Conservation (phyloP, 2,329 filamentous ascomycete species). For the Chalaropsis ovoidea region DNA sequence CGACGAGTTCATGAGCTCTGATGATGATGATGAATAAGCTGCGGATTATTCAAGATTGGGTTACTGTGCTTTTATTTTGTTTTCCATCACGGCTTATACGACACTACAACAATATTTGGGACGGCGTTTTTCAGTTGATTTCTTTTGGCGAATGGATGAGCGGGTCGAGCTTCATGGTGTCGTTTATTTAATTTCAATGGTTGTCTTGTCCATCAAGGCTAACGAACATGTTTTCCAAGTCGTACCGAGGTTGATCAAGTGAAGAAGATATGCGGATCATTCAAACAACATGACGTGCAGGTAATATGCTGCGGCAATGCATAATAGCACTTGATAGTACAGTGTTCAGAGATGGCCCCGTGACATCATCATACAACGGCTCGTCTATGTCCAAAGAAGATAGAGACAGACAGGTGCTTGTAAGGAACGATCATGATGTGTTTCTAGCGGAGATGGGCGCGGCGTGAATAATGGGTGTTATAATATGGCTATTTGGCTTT, state of each 20-base stretch:
- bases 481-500: conserved; percentile 3
- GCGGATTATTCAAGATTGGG: background rate
- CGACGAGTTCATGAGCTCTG: conserved; percentile 62
- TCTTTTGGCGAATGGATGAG: conserved; percentile 2
- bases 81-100: background rate
- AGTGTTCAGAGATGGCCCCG: too few species aligned
- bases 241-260: background rate
- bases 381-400: background rate
- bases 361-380: too few species aligned
- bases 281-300: background rate
- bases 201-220: background rate
- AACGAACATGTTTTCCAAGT: background rate
- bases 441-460: too few species aligned
- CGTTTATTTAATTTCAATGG: background rate
- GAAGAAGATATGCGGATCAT: background rate
- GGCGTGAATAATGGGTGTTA: background rate
- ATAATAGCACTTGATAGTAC: background rate
- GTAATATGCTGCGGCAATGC: background rate
- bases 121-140: background rate
- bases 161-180: conserved; percentile 5
- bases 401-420: background rate
- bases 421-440: too few species aligned
- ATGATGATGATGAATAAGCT: conserved; percentile 44
- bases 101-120: conserved; percentile 7
- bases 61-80: conserved; percentile 8